phyloP scores from a whole-genome alignment of 306 rosid species.

The Cucumis melo region DNA sequence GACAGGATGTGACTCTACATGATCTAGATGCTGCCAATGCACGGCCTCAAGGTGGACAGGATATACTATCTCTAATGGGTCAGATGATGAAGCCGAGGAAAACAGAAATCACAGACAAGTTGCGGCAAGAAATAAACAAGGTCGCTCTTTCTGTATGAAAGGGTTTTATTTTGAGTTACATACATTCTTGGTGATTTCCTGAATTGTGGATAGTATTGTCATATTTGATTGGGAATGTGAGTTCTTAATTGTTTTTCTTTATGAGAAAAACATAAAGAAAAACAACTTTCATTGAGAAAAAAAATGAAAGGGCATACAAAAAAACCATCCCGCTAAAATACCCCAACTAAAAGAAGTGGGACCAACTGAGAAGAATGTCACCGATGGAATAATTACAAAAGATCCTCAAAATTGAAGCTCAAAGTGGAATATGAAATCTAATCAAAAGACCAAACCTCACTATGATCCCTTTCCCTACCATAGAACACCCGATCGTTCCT shows the following conservation, averaged over 20 bases:
- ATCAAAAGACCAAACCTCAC: too few species aligned
- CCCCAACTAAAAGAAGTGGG: too few species aligned
- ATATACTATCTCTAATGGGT: constrained; percentile 89
- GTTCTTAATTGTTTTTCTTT: not conserved
- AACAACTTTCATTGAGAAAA: too few species aligned
- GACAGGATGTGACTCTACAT: constrained; percentile 84
- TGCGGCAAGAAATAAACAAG: constrained; percentile 11
- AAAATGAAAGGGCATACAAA: too few species aligned
- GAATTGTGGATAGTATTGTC: not conserved
- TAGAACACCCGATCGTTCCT: too few species aligned
- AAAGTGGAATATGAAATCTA: too few species aligned
- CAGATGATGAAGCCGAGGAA: constrained; percentile 99
- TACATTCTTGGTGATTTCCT: not conserved
- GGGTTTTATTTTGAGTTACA: not conserved
- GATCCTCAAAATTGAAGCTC: too few species aligned
- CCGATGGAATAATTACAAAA: too few species aligned
- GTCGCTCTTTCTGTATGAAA: not conserved
- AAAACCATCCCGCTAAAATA: too few species aligned
- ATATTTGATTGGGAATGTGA: not conserved
- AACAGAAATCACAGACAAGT: constrained; percentile 22
- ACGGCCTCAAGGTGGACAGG: constrained; percentile 97
- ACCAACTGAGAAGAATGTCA: too few species aligned
- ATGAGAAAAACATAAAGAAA: too few species aligned
- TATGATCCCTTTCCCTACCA: too few species aligned
- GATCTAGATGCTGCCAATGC: constrained; percentile 17